Percentiles rank a stretch among this genome's conserved stretches.
Evolutionary conservation across 106 monocot species (phyloP).

Genomic region (Platanthera zijinensis): DNA sequence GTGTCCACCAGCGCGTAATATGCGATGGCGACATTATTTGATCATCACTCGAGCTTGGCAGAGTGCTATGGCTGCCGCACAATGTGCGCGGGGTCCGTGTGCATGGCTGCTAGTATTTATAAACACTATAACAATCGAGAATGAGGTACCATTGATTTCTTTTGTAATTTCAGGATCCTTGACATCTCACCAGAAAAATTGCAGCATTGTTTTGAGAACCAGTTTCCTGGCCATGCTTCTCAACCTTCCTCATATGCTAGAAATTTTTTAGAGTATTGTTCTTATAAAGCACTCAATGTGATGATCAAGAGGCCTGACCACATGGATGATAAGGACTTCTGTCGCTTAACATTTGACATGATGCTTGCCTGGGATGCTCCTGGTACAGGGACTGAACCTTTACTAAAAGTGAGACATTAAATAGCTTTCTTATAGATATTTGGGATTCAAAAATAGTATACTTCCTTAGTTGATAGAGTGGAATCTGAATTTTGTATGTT

Average conservation of each 20-base stretch:
- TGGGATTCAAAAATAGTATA: neutral
- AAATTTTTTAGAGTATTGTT: slow-evolving; percentile 68
- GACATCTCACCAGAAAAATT: slow-evolving; percentile 38
- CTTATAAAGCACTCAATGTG: slow-evolving; percentile 49
- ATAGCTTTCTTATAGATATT: neutral
- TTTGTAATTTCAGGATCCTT: slow-evolving; percentile 45
- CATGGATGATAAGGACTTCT: slow-evolving; percentile 65
- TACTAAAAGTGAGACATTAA: slow-evolving; percentile 35
- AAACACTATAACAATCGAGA: too few relatives aligned
- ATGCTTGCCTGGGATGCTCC: slow-evolving; percentile 96
- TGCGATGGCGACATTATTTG: too few relatives aligned
- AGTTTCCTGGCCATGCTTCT: slow-evolving; percentile 34
- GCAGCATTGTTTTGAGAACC: slow-evolving; percentile 40
- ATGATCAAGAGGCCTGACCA: slow-evolving; percentile 32
- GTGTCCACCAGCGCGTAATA: too few relatives aligned
- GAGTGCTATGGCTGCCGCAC: too few relatives aligned
- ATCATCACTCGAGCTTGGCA: too few relatives aligned
- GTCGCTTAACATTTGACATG: slow-evolving; percentile 74
- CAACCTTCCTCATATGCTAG: slow-evolving; percentile 46
- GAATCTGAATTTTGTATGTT: neutral
- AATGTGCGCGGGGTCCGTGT: too few relatives aligned
- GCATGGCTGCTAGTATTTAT: too few relatives aligned
- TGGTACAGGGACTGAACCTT: slow-evolving; percentile 35
- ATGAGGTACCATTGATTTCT: too few relatives aligned
- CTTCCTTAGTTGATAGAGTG: neutral